These are phyloP conservation scores for Groenewaldozyma sp. DNA, from an alignment of 1,139 yeast genomes.

Conservation along the genomic window DNA sequence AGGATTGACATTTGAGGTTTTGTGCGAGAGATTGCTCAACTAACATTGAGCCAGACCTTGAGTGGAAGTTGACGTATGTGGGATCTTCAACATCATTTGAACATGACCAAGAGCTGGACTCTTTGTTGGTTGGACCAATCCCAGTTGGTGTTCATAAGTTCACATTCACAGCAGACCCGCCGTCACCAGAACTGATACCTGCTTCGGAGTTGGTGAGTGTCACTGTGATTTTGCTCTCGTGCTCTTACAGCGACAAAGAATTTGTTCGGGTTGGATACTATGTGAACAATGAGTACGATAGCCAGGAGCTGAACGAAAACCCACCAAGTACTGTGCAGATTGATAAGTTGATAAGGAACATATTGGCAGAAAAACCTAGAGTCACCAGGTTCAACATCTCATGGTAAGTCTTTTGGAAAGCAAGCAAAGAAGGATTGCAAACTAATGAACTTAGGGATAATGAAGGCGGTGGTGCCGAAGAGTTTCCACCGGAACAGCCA, in stretches of 20 bases:
- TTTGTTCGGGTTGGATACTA: constrained; percentile 96
- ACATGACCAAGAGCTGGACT: constrained; percentile 94
- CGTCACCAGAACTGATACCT: constrained; percentile 90
- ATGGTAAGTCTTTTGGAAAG: constrained; percentile 50
- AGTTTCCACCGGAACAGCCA: constrained; percentile 71
- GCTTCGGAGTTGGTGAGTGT: constrained; percentile 92
- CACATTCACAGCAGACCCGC: constrained; percentile 90
- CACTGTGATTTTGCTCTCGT: constrained; percentile 83
- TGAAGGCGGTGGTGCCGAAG: constrained; percentile 47
- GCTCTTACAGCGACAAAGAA: constrained; percentile 88
- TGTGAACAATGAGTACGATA: constrained; percentile 92
- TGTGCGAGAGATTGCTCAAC: neutral
- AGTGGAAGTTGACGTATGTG: constrained; percentile 95
- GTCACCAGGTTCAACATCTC: constrained; percentile 94
- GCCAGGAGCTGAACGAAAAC: constrained; percentile 83
- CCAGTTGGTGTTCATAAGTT: constrained; percentile 96
- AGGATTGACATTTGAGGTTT: constrained; percentile 9
- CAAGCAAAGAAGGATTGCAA: neutral
- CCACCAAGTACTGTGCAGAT: constrained; percentile 94
- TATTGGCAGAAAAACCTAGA: constrained; percentile 93
- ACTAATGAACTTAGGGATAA: constrained; percentile 27
- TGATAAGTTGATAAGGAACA: constrained; percentile 88
- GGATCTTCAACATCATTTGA: constrained; percentile 90
- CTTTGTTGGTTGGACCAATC: constrained; percentile 92
- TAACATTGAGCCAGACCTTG: constrained; percentile 45